Base-by-base conservation (phyloP, 2,329 filamentous ascomycete genomes). In the Escovopsis sp. region DNA sequence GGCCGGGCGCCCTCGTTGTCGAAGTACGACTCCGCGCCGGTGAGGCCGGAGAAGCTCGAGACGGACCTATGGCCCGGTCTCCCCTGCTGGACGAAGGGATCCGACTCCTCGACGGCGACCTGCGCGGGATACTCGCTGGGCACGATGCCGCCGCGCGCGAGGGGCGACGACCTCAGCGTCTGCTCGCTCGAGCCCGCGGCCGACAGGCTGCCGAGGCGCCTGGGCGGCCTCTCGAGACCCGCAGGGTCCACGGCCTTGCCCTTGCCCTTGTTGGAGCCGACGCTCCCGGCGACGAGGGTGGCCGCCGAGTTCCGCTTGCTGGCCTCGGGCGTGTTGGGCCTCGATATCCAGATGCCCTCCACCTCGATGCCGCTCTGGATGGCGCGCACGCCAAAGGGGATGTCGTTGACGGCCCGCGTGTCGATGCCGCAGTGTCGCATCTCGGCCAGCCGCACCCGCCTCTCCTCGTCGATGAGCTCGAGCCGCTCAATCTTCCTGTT, bases 331-430 rank as follows among this genome's bases (percentile, higher is more conserved):
- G 66, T 67, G 9, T 63, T 60, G 37, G 69, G 67, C 41, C 67
- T 65, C 23, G 77, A 80, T 40, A 83, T 76, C 80, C 82, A 86
- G 40, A 95, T 87, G 4, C 86, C 88, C 49, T 94, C 85, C 7
- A 94, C 75, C 56, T 89, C 75, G 36, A 93, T 69, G 6, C 87
- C 87, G 51, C 75, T 82, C 58, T 94, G 81, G 38, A 95, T 75
- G 6, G 88, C 88, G 51, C 83, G 78, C 42, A 91, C 76, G 18
- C 89, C 88, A 54, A 95, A 95, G 0, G 86, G 87, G 33, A 93
- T 75, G 9, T 85, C 80, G 40, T 75, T 67, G 15, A 52, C 45
- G 26, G 57, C 54, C 41, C 57, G 40, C 15, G 52, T 45, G 6
- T 59, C 48, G 39, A 76, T 67, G 53, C 68, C 76, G 47, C 66